Evolutionary conservation across 805 yeast species (phyloP), one percentile per base, ranked within the genome.

Genomic region (Metschnikowia kunwiensis): DNA sequence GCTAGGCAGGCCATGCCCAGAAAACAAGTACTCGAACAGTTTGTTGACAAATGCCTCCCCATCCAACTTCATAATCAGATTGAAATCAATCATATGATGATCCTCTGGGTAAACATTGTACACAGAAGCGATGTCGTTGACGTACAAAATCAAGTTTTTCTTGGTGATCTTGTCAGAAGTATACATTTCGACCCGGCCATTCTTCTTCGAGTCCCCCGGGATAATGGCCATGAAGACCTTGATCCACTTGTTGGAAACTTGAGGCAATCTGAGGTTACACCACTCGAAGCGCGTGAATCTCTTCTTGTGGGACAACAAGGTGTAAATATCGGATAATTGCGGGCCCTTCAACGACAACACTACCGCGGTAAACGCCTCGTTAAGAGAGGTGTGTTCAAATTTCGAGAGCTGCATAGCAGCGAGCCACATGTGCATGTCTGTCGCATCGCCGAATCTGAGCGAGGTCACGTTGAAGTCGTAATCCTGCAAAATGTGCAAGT

Each of bases 321-420:
- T 75, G 48, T 78, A 77, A 27, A 79, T 67, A 52, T 80, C 87
- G 2, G 74, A 65, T 37, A 80, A 64, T 34, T 63, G 55, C 3
- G 77, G 64, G 1, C 82, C 86, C 46, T 75, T 78, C 7, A 75
- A 58, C 7, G 82, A 74, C 22, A 80, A 55, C 22, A 80, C 58
- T 2, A 79, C 82, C 5, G 84, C 87, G 0, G 86, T 79, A 51
- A 74, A 80, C 14, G 79, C 71, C 56, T 79, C 82, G 49, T 75
- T 78, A 35, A 80, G 61, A 31, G 74, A 70, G 13, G 68, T 65
- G 47, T 63, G 72, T 55, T 80, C 87, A 50, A 63, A 80, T 44
- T 71, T 74, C n/a, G 81, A 59, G 30, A 80, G 54, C 32, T 70
- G 60, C 23, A 80, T 54, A 3, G 79, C 74, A 1, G 78, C 60